phyloP scores from a whole-genome alignment of 768 basidiomycete genomes.

The Cystofilobasidium capitatum region DNA sequence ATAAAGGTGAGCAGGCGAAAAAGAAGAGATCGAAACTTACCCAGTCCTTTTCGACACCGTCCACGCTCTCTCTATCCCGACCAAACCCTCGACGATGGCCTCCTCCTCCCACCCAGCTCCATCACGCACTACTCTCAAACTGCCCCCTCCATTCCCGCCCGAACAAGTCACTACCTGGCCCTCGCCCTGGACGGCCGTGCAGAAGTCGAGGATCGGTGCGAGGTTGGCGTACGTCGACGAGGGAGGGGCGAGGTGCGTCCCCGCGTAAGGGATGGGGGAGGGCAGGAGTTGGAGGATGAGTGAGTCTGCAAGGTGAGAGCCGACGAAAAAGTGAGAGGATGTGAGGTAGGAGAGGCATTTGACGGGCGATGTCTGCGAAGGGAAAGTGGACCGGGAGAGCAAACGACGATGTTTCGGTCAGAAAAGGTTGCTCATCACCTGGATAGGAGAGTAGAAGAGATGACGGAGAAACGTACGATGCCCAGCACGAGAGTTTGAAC shows the following conservation, averaged over 20 bases:
- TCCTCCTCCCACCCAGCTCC: conserved; percentile 69
- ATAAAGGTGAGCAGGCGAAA: not conserved
- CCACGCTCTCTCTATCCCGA: conserved; percentile 55
- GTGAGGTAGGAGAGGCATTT: conserved; percentile 63
- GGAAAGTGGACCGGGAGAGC: not conserved
- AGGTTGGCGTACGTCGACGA: conserved; percentile 46
- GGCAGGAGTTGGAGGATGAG: conserved; percentile 57
- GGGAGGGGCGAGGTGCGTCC: conserved; percentile 12
- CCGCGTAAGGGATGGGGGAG: conserved; percentile 50
- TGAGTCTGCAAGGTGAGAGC: conserved; percentile 73
- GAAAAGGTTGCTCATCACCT: not conserved
- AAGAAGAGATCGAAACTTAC: not conserved
- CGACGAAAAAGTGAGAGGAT: conserved; percentile 61
- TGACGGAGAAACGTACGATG: conserved; percentile 45
- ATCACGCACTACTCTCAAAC: conserved; percentile 64
- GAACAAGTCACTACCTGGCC: conserved; percentile 77
- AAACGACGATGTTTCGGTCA: not conserved
- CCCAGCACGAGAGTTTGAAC: conserved; percentile 54
- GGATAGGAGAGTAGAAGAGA: not conserved
- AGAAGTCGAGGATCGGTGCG: conserved; percentile 72
- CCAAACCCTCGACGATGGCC: conserved; percentile 52
- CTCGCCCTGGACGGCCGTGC: conserved; percentile 61
- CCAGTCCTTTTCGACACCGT: not conserved
- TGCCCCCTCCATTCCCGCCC: conserved; percentile 66
- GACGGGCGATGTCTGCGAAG: conserved; percentile 55